phyloP scores from a whole-genome alignment of 1,139 yeast genomes.

The Yamadazyma jaroonii region DNA sequence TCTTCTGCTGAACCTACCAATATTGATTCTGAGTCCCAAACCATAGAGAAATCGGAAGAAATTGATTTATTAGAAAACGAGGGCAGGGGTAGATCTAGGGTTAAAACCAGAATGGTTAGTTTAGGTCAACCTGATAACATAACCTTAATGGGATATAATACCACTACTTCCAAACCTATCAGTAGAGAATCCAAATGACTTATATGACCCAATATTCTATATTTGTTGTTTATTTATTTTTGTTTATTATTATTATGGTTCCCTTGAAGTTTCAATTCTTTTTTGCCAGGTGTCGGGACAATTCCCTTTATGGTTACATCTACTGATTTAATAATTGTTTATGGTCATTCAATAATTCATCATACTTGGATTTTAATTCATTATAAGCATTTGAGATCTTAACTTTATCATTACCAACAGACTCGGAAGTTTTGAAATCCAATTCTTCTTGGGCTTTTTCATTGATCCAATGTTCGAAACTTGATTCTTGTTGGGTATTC shows the following conservation, averaged over 20 bases:
- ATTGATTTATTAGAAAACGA: slow-evolving; percentile 1
- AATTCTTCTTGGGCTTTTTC: slow-evolving; percentile 50
- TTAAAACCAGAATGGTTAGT: slow-evolving; percentile 14
- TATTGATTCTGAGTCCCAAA: too few species aligned
- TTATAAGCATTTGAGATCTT: slow-evolving; percentile 56
- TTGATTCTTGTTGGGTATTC: slow-evolving; percentile 8
- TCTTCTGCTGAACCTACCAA: too few species aligned
- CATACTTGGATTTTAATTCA: slow-evolving; percentile 59
- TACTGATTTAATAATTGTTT: slow-evolving; percentile 28
- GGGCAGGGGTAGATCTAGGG: slow-evolving; percentile 26
- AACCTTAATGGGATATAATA: slow-evolving; percentile 61
- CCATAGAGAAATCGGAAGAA: neutral
- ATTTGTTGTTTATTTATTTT: slow-evolving; percentile 1
- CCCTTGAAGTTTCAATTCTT: too few species aligned
- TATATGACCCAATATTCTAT: too few species aligned
- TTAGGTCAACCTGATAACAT: slow-evolving; percentile 20
- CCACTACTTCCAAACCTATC: slow-evolving; percentile 4
- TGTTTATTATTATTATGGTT: neutral
- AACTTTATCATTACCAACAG: slow-evolving; percentile 29
- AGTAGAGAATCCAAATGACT: neutral
- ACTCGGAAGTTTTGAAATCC: slow-evolving; percentile 40
- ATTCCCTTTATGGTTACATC: too few species aligned
- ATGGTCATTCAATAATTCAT: slow-evolving; percentile 55
- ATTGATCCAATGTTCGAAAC: slow-evolving; percentile 43
- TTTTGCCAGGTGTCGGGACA: too few species aligned